Evolutionary conservation across 2,329 filamentous ascomycete species (phyloP).

Genomic region (Sporothrix phasma): DNA sequence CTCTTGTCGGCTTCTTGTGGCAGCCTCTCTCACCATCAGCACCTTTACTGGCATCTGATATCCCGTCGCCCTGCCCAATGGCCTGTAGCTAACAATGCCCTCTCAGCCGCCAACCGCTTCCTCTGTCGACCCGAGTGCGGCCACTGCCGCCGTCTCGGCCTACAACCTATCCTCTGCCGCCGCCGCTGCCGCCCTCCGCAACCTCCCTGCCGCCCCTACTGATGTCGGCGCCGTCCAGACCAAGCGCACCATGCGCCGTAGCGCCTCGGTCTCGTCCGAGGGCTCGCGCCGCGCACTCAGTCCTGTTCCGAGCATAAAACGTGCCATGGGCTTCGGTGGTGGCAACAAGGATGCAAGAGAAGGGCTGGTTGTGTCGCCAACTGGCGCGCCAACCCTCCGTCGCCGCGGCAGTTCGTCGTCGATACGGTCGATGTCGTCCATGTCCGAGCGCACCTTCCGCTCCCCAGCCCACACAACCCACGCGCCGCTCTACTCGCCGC

Average conservation of each 20-base stretch:
- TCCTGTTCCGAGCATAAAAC: conserved; percentile 15
- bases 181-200: conserved; percentile 74
- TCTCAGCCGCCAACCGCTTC: conserved; percentile 51
- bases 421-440: conserved; percentile 60
- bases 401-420: conserved; percentile 63
- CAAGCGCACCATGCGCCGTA: conserved; percentile 69
- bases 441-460: conserved; percentile 83
- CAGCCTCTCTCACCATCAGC: neutral
- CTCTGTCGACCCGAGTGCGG: conserved; percentile 61
- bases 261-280: conserved; percentile 60
- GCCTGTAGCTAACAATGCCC: conserved; percentile 15
- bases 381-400: conserved; percentile 36
- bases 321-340: conserved; percentile 9
- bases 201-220: conserved; percentile 66
- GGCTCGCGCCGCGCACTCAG: conserved; percentile 22
- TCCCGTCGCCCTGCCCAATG: conserved; percentile 9
- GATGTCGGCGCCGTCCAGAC: conserved; percentile 76
- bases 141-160: conserved; percentile 71
- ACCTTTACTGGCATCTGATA: neutral
- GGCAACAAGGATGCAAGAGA: conserved; percentile 7
- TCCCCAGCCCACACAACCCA: conserved; percentile 55
- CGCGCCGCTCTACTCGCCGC: neutral
- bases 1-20: neutral
- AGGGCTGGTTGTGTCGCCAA: conserved; percentile 8
- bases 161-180: conserved; percentile 80